Evolutionary conservation across 2,329 filamentous ascomycete species (phyloP).

Genomic region (Cladosporium colombiae): DNA sequence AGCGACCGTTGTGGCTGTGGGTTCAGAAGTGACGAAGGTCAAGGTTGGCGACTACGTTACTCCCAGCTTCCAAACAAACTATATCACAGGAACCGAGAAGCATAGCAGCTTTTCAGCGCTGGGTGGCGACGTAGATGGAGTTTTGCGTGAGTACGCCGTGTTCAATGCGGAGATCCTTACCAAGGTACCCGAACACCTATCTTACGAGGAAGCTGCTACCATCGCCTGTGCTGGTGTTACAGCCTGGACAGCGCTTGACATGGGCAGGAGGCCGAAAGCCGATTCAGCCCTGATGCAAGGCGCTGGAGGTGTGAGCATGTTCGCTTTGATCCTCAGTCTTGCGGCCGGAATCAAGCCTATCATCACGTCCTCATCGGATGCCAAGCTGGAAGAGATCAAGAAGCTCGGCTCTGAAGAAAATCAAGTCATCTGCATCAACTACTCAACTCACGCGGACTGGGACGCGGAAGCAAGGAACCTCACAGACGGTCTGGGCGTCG

Average conservation of each 20-base stretch:
- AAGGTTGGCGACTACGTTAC: constrained; percentile 28
- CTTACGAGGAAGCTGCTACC: constrained; percentile 40
- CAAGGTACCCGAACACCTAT: constrained; percentile 42
- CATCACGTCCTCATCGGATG: constrained; percentile 52
- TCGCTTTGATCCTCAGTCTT: constrained; percentile 34
- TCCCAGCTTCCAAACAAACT: constrained; percentile 43
- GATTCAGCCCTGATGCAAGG: constrained; percentile 47
- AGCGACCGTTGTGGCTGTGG: constrained; percentile 30
- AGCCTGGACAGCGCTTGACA: constrained; percentile 46
- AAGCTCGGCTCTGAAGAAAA: constrained; percentile 57
- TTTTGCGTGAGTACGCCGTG: constrained; percentile 44
- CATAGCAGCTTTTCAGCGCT: constrained; percentile 47
- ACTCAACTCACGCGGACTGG: constrained; percentile 57
- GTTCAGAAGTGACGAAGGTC: constrained; percentile 25
- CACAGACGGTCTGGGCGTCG: constrained; percentile 41
- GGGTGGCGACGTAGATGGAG: constrained; percentile 48
- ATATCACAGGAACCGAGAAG: constrained; percentile 42
- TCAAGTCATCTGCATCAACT: constrained; percentile 57
- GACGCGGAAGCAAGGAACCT: constrained; percentile 54
- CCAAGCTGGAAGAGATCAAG: constrained; percentile 54
- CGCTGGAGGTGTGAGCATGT: constrained; percentile 31
- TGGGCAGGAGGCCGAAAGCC: constrained; percentile 23
- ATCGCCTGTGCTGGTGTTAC: constrained; percentile 50
- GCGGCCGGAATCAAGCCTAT: constrained; percentile 39
- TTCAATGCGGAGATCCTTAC: constrained; percentile 43